These are phyloP conservation scores for Saccharomycopsis schoenii DNA, from an alignment of 805 yeast species.

Conservation along the genomic window DNA sequence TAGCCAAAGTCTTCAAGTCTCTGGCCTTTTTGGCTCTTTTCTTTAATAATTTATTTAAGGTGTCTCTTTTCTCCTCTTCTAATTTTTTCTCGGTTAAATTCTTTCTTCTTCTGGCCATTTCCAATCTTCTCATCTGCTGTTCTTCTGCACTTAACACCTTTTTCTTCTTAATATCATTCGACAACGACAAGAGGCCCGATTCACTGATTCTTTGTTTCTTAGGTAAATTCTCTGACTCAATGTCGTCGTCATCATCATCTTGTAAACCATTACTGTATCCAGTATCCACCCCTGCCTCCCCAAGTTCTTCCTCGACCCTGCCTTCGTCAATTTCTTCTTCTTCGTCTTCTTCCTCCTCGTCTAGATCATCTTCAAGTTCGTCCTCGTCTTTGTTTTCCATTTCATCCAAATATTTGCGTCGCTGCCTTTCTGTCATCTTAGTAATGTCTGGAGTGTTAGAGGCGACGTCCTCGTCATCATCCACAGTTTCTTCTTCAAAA, in stretches of 20 bases:
- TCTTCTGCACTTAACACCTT: slow-evolving; percentile 74
- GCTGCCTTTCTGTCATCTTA: slow-evolving; percentile 48
- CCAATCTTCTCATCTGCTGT: slow-evolving; percentile 70
- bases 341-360: background rate
- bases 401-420: slow-evolving; percentile 34
- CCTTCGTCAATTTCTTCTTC: slow-evolving; percentile 17
- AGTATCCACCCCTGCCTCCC: background rate
- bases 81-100: slow-evolving; percentile 71
- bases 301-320: background rate
- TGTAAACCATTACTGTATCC: background rate
- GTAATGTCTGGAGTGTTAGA: slow-evolving; percentile 35
- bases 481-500: slow-evolving; percentile 13
- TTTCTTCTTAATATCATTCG: slow-evolving; percentile 36
- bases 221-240: background rate
- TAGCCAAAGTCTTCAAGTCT: slow-evolving; percentile 26
- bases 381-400: background rate
- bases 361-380: background rate
- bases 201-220: background rate
- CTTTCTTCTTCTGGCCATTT: slow-evolving; percentile 78
- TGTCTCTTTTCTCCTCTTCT: slow-evolving; percentile 90
- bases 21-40: slow-evolving; percentile 72
- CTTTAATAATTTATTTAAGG: slow-evolving; percentile 74
- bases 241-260: background rate
- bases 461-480: slow-evolving; percentile 24
- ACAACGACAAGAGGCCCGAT: slow-evolving; percentile 24